A percentile compares a stretch with the other conserved stretches of the same genome.
phyloP scores from a whole-genome alignment of 495 filamentous ascomycete species.

The Hypomontagnella monticulosa region DNA sequence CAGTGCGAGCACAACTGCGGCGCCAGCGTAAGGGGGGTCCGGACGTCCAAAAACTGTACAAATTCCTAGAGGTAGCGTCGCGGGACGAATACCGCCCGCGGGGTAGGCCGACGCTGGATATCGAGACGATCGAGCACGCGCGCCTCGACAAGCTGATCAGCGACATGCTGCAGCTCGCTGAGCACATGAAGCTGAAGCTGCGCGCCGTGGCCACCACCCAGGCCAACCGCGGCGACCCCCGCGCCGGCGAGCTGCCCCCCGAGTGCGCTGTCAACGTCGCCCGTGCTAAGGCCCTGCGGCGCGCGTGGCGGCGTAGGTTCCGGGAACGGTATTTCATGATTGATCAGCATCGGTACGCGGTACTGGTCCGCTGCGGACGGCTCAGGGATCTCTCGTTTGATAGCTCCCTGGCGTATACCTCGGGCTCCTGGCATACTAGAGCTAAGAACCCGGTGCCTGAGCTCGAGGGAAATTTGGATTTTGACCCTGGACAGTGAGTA shows the following conservation, averaged over 20 bases:
- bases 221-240: neutral
- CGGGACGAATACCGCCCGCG: conserved; percentile 40
- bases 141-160: conserved; percentile 55
- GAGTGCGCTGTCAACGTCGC: conserved; percentile 34
- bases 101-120: conserved; percentile 34
- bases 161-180: conserved; percentile 45
- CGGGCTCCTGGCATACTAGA: conserved; percentile 42
- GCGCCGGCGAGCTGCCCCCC: conserved; percentile 5
- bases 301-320: conserved; percentile 52
- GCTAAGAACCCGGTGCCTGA: conserved; percentile 39
- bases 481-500: conserved; percentile 49
- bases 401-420: conserved; percentile 24
- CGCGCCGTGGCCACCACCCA: conserved; percentile 4
- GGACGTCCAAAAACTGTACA: conserved; percentile 38
- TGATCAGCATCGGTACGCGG: conserved; percentile 48
- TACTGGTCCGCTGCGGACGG: conserved; percentile 44
- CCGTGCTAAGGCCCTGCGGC: conserved; percentile 47
- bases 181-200: neutral
- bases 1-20: conserved; percentile 44
- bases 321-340: conserved; percentile 51
- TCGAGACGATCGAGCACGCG: conserved; percentile 50
- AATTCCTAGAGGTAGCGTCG: conserved; percentile 49
- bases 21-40: conserved; percentile 28
- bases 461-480: conserved; percentile 44
- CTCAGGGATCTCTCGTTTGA: conserved; percentile 50